Base-by-base conservation (phyloP, 306 rosid species). In the Crataegus laevigata region DNA sequence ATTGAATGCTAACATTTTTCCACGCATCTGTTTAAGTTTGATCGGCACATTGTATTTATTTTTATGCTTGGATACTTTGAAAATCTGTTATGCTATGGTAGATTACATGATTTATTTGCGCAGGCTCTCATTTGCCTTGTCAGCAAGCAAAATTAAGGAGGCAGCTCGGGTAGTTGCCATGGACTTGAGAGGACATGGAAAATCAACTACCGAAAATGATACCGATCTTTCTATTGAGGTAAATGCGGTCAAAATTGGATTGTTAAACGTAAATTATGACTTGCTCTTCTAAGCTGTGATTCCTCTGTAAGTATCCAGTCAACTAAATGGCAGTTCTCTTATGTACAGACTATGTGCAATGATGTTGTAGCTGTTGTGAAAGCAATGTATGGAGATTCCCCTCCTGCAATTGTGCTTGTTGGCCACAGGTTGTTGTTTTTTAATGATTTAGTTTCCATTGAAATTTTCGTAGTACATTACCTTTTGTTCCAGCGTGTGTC, bases 171-270 rank as follows among this genome's bases (percentile, higher is more conserved):
- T 94, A 68, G 92, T 92, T 81, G 90, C 96, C 3, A 85, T 94
- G 96, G 97, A 94, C 91, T 76, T 90, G 82, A 88, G 99, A 89
- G 97, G 99, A 68, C 99, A 94, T 81, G 99, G 99, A 77, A 90
- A 89, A 84, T 87, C 96, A 65, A 62, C 62, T 63, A 78, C 96
- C 34, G 99, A 92, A 74, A 86, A 88, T 84, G 97, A 94, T 25
- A 69, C 89, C 4, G 93, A 94, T 81, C 85, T 94, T 80, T 90
- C 97, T 25, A 80, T 88, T 80, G 97, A 89, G 96, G 97, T 94
- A 82, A 40, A 66, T 70, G 52, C 74, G 45, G 60, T 78, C 38
- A 62, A 32, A 38, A 65, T 75, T 68, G 51, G 68, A 38, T 51
- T 26, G 17, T 13, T 57, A 71, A 28, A 5, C 57, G 67, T 54